A percentile compares a stretch with the other conserved stretches of the same genome.
Conservation (phyloP, 129 eudicot species). For the Smallanthus sonchifolius region DNA sequence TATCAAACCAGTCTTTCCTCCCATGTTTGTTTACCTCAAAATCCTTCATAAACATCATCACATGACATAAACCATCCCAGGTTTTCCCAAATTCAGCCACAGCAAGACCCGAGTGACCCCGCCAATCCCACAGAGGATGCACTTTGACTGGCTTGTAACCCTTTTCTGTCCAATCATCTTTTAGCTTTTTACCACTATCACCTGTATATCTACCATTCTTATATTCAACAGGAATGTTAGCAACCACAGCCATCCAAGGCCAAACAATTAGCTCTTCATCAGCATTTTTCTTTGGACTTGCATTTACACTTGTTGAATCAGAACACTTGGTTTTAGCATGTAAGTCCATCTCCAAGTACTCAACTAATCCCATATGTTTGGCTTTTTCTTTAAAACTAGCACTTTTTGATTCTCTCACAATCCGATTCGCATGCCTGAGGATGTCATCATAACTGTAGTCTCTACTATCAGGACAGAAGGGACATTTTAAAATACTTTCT, state of each 20-base stretch:
- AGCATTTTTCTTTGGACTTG: not conserved
- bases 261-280: conserved; percentile 54
- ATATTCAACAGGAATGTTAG: conserved; percentile 46
- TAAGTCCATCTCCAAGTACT: conserved; percentile 34
- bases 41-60: conserved; percentile 45
- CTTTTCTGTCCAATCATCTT: conserved; percentile 45
- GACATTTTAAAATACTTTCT: conserved; percentile 39
- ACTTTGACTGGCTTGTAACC: conserved; percentile 58
- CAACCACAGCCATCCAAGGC: conserved; percentile 77
- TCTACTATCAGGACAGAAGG: conserved; percentile 46
- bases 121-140: conserved; percentile 55
- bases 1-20: conserved; percentile 39
- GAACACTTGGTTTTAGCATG: conserved; percentile 2
- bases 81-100: conserved; percentile 53
- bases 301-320: conserved; percentile 1
- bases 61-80: conserved; percentile 51
- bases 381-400: conserved; percentile 43
- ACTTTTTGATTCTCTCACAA: conserved; percentile 48
- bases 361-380: conserved; percentile 47
- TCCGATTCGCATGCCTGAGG: conserved; percentile 49
- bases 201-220: conserved; percentile 44
- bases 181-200: conserved; percentile 53
- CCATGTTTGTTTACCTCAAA: conserved; percentile 53
- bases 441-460: conserved; percentile 40
- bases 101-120: conserved; percentile 63